phyloP scores from a whole-genome alignment of 1,139 yeast species.

The Blastobotrys buckinghamii region DNA sequence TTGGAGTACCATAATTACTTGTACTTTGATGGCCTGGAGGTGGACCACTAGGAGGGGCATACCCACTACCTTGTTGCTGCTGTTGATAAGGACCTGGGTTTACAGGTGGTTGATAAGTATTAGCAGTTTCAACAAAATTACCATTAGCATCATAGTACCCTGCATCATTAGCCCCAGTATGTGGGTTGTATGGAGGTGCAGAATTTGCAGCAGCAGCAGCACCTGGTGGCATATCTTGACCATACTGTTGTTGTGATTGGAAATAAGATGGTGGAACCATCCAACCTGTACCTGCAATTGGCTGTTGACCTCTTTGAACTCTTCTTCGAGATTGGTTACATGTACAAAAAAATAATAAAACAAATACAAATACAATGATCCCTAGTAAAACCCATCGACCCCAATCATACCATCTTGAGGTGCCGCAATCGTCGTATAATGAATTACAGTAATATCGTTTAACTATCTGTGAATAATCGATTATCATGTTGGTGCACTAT shows the following conservation, averaged over 20 bases:
- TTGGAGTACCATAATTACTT: neutral
- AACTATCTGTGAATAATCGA: neutral
- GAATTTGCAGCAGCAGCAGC: slow-evolving; percentile 36
- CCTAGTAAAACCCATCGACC: slow-evolving; percentile 48
- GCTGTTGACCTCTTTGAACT: slow-evolving; percentile 54
- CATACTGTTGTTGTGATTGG: slow-evolving; percentile 63
- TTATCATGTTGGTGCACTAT: neutral
- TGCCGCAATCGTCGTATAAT: slow-evolving; percentile 9
- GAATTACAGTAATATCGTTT: slow-evolving; percentile 1
- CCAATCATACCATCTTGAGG: slow-evolving; percentile 30
- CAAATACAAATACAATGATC: slow-evolving; percentile 43
- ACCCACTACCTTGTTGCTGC: slow-evolving; percentile 1
- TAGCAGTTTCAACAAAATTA: slow-evolving; percentile 35
- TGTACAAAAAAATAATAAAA: slow-evolving; percentile 46
- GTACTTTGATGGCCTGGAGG: slow-evolving; percentile 5
- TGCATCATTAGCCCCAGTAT: slow-evolving; percentile 59
- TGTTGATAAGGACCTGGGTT: neutral
- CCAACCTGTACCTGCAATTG: slow-evolving; percentile 83
- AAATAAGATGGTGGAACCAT: slow-evolving; percentile 84
- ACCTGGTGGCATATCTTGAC: slow-evolving; percentile 28
- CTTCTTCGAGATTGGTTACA: slow-evolving; percentile 48
- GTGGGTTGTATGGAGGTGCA: slow-evolving; percentile 37
- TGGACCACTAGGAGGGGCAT: slow-evolving; percentile 17
- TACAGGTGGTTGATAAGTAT: slow-evolving; percentile 1
- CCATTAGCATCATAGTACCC: slow-evolving; percentile 78